These are phyloP conservation scores for Solanum virginianum DNA, from an alignment of 257 asterid species.

Conservation along the genomic window DNA sequence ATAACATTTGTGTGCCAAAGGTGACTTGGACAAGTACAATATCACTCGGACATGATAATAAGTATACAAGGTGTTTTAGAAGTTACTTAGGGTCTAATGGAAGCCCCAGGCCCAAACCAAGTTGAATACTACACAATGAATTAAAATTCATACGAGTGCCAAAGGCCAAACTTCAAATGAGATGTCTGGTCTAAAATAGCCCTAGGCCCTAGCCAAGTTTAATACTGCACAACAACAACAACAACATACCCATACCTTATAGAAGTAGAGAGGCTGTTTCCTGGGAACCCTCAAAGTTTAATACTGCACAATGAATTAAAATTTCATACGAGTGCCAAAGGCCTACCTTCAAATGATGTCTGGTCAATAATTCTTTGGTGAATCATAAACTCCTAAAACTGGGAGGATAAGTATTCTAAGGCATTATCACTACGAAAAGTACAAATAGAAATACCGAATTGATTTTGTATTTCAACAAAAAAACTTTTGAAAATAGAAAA, in stretches of 20 bases:
- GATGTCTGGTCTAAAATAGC: too few relatives aligned
- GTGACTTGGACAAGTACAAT: neutral
- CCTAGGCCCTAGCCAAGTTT: neutral
- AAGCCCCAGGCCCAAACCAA: neutral
- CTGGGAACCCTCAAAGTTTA: too few relatives aligned
- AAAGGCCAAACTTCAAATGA: neutral
- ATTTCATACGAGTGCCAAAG: neutral
- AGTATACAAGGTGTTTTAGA: neutral
- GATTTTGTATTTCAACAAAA: neutral
- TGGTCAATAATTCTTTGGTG: neutral
- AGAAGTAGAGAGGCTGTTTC: too few relatives aligned
- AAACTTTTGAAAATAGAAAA: neutral
- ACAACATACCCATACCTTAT: too few relatives aligned
- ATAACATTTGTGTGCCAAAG: neutral
- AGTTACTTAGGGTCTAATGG: neutral
- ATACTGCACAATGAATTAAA: neutral
- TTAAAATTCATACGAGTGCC: neutral
- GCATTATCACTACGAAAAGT: neutral
- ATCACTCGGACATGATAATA: neutral
- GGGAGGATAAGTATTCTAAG: neutral
- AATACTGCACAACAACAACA: neutral
- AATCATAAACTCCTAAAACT: neutral
- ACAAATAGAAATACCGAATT: neutral
- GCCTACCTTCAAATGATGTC: neutral
- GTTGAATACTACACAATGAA: neutral